These are phyloP conservation scores for Grosmannia huntii DNA, from an alignment of 2,329 filamentous ascomycete species.

Conservation along the genomic window DNA sequence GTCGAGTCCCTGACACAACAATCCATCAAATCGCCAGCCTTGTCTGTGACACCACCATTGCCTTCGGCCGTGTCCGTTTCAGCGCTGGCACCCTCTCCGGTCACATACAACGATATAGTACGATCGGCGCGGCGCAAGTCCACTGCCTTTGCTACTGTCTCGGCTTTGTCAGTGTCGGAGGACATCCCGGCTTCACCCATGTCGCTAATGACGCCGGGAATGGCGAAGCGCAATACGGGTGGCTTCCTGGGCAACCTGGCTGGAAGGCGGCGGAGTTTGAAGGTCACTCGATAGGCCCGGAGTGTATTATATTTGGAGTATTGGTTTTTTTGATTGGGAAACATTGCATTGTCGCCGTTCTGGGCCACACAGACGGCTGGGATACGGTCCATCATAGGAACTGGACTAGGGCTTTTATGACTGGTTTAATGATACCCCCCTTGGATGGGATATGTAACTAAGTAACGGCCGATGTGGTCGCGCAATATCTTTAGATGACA, in stretches of 20 bases:
- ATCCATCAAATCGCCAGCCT: not conserved
- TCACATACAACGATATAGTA: slow-evolving; percentile 36
- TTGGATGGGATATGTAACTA: too few species aligned
- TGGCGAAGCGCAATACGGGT: slow-evolving; percentile 6
- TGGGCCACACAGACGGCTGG: not conserved
- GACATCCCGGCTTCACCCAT: not conserved
- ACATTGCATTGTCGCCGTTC: not conserved
- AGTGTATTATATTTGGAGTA: not conserved
- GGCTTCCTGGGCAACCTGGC: slow-evolving; percentile 17
- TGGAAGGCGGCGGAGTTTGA: slow-evolving; percentile 15
- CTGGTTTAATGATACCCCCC: too few species aligned
- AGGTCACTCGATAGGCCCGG: not conserved
- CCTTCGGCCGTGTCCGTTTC: not conserved
- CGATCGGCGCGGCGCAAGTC: slow-evolving; percentile 11
- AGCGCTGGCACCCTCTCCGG: not conserved
- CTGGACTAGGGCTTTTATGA: too few species aligned
- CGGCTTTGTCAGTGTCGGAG: not conserved
- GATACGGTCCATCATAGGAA: too few species aligned
- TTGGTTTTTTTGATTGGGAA: not conserved
- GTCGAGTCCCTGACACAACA: not conserved
- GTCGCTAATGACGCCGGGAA: not conserved
- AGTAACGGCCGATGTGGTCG: too few species aligned
- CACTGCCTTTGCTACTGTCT: slow-evolving; percentile 2
- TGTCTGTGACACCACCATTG: not conserved
- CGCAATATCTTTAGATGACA: too few species aligned